A percentile compares a stretch with the other conserved stretches of the same genome.
Evolutionary conservation across 176 grass and related monocot species (phyloP).

Genomic region (Tillandsia leiboldiana): DNA sequence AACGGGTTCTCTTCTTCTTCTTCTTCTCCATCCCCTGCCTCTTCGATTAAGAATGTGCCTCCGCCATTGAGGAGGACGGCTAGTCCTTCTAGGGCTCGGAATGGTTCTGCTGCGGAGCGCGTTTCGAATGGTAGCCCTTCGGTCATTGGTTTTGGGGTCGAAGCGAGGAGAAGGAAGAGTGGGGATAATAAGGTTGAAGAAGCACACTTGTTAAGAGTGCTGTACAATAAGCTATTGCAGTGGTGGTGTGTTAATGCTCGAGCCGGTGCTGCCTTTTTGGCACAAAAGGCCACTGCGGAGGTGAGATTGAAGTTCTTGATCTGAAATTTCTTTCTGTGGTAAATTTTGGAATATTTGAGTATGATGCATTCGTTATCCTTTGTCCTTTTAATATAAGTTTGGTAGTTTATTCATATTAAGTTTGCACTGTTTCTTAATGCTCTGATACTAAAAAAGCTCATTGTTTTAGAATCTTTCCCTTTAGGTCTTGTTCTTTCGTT

Average conservation of each 20-base stretch:
- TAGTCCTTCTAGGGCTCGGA: constrained; percentile 51
- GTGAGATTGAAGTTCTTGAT: constrained; percentile 34
- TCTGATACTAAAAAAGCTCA: neutral
- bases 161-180: constrained; percentile 57
- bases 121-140: constrained; percentile 25
- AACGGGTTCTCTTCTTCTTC: constrained; percentile 40
- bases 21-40: constrained; percentile 10
- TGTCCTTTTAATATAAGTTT: neutral
- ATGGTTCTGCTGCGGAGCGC: constrained; percentile 2
- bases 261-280: constrained; percentile 37
- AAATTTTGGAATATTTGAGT: neutral
- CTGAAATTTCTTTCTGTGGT: neutral
- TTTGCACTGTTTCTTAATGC: neutral
- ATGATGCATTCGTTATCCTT: neutral
- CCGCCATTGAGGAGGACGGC: constrained; percentile 42
- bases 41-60: constrained; percentile 36
- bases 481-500: neutral
- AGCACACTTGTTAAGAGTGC: constrained; percentile 65
- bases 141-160: constrained; percentile 32
- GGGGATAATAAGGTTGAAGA: constrained; percentile 55
- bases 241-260: constrained; percentile 78
- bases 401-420: neutral
- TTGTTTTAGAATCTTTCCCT: neutral
- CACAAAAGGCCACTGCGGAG: constrained; percentile 56
- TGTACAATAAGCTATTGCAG: constrained; percentile 62